Conservation (phyloP, 225 moss, liverwort and hornwort genomes). For the Asterella californica region DNA sequence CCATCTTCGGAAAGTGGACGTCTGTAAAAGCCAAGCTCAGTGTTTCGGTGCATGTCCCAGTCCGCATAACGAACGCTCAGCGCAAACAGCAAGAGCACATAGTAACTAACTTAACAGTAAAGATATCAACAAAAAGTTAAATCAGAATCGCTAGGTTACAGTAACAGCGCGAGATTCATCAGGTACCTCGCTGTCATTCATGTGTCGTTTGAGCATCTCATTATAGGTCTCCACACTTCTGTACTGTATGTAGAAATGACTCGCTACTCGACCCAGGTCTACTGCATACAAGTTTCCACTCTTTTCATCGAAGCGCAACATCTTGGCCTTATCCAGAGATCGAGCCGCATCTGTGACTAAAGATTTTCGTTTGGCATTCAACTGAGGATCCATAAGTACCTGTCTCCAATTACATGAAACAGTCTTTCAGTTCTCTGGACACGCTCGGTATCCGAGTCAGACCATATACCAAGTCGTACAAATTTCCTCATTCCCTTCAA, state of each 20-base stretch:
- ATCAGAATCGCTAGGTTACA: too few relatives aligned
- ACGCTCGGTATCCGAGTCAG: background rate
- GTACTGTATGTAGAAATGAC: conserved; percentile 98
- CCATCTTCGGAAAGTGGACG: background rate
- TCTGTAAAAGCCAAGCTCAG: background rate
- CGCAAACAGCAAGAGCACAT: background rate
- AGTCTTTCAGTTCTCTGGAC: background rate
- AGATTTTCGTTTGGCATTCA: conserved; percentile 78
- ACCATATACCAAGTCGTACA: background rate
- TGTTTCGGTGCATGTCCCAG: background rate
- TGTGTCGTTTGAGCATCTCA: conserved; percentile 97
- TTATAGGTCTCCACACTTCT: conserved; percentile 98
- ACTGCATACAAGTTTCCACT: conserved; percentile 96
- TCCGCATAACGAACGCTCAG: background rate
- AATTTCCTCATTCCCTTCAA: too few relatives aligned
- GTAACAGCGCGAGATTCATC: too few relatives aligned
- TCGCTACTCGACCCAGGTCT: conserved; percentile 96
- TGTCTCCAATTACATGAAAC: conserved; percentile 24
- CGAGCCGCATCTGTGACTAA: conserved; percentile 92
- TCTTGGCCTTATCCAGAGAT: conserved; percentile 92
- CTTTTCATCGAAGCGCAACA: conserved; percentile 98
- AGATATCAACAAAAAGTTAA: background rate
- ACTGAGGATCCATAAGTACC: conserved; percentile 84
- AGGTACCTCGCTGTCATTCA: conserved; percentile 91
- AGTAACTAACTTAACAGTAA: background rate